Conservation (phyloP, 176 grass and related monocot genomes). For the Avena insularis region DNA sequence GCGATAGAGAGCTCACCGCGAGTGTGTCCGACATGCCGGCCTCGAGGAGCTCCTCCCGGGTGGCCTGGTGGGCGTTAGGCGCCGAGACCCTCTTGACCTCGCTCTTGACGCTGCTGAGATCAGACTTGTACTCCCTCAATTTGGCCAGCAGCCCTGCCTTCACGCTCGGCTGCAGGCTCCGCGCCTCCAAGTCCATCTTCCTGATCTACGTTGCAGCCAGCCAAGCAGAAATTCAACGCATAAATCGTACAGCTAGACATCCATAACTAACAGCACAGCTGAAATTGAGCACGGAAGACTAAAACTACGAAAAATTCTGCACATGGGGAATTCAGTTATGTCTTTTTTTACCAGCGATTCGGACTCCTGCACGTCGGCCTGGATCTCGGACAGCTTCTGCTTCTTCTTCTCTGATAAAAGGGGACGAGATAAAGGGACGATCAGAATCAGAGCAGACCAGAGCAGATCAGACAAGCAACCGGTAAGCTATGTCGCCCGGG, state of each 20-base stretch:
- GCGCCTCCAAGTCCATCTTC: conserved; percentile 89
- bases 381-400: conserved; percentile 82
- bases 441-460: neutral
- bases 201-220: conserved; percentile 46
- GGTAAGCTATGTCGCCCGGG: neutral
- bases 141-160: conserved; percentile 73
- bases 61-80: conserved; percentile 60
- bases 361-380: conserved; percentile 68
- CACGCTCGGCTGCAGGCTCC: conserved; percentile 77
- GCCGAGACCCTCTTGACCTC: conserved; percentile 71
- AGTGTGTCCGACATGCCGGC: conserved; percentile 68
- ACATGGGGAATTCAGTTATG: neutral
- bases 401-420: conserved; percentile 65
- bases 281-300: neutral
- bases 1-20: conserved; percentile 48
- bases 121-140: conserved; percentile 86
- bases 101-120: conserved; percentile 70
- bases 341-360: conserved; percentile 73
- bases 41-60: conserved; percentile 84
- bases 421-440: neutral
- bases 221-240: neutral
- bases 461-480: neutral
- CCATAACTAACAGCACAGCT: neutral
- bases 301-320: neutral
- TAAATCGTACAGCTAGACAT: neutral